Conservation (phyloP, 2,329 filamentous ascomycete species). For the Colletotrichum sublineola region DNA sequence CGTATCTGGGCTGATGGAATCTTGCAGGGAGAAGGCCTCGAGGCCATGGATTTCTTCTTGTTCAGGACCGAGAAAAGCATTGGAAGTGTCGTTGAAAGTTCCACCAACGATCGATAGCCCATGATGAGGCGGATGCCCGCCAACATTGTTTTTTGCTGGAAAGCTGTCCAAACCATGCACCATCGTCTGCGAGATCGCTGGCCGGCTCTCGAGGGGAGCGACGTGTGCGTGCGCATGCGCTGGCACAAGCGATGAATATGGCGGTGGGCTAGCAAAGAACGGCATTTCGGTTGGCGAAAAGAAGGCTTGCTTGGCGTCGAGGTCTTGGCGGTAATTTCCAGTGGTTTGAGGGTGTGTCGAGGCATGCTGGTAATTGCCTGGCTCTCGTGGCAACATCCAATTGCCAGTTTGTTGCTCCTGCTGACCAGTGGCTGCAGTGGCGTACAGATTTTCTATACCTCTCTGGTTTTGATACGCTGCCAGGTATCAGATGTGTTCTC, state of each 20-base stretch:
- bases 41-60: slow-evolving; percentile 17
- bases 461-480: slow-evolving; percentile 34
- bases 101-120: not conserved
- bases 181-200: not conserved
- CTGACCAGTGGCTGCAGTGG: not conserved
- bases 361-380: slow-evolving; percentile 7
- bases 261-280: slow-evolving; percentile 27
- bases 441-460: slow-evolving; percentile 3
- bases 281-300: not conserved
- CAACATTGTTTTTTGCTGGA: not conserved
- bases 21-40: slow-evolving; percentile 12
- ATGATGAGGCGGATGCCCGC: slow-evolving; percentile 1
- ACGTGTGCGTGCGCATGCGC: not conserved
- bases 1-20: not conserved
- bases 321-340: not conserved
- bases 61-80: slow-evolving; percentile 7
- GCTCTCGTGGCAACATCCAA: not conserved
- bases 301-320: slow-evolving; percentile 9
- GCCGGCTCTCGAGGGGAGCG: not conserved
- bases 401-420: slow-evolving; percentile 7
- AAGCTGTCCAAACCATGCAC: slow-evolving; percentile 15
- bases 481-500: not conserved
- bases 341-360: not conserved
- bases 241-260: slow-evolving; percentile 16
- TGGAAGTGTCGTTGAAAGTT: slow-evolving; percentile 4